Base-by-base conservation (phyloP, 495 filamentous ascomycete genomes). In the Amorphotheca resinae region DNA sequence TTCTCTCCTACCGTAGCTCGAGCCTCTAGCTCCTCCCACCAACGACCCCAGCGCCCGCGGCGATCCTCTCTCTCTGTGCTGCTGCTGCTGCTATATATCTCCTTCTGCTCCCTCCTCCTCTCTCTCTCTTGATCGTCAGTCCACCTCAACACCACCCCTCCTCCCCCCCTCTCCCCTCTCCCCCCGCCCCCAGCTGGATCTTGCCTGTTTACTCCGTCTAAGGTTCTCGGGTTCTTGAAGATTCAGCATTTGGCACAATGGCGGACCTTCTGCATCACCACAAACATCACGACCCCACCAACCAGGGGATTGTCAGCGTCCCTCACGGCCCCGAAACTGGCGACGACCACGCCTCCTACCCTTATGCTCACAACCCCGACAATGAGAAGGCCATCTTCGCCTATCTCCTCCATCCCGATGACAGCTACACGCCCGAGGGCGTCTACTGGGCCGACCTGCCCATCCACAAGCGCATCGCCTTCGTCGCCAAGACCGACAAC, bases 371-470 rank as follows among this genome's bases (percentile, higher is more conserved):
- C 26, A 34, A 40, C 26, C 25, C 18, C 4, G 26, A 41, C 5
- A 16, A 37, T 18, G 47, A 44, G 22, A 30, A 23, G 20, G 41
- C 41, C 20, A 41, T 50, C 21, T 44, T 55, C 41, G 22, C 31
- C 21, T 15, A 42, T 12, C 20, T 48, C 15, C 30, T 54, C 22
- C 39, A 77, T 20, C 87, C 87, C 3, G 82, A 88, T 49, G 87
- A 95, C 63, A 79, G 71, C 55, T 93, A 88, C 59, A 80, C 78
- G 34, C 54, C 59, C 21, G 70, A 87, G n/a, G 87, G 87, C 42
- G 66, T 70, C 43, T 95, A 95, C 67, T 95, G 85, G 85, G 87
- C 85, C 9, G 87, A 95, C 61, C 61, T 95, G 35, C 72, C 75
- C 14, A 51, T 84, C 32, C 45, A 55, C 43, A 57, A 84, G 62